Base-by-base conservation (phyloP, 306 rosid genomes). In the Glycine tomentella region DNA sequence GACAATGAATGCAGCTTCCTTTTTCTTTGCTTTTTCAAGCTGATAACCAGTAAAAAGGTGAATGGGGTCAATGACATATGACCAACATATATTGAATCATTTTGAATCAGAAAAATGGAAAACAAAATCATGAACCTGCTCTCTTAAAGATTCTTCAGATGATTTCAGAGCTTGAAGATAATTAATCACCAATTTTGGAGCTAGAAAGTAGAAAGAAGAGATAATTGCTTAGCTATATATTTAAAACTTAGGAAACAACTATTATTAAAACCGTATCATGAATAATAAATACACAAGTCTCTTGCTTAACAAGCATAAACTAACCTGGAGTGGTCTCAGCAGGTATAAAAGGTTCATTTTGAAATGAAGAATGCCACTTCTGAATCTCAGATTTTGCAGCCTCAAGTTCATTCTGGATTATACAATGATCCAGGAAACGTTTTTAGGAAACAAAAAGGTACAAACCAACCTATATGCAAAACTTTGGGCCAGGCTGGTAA, bases 21-120 rank as follows among this genome's bases (percentile, higher is more conserved):
- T 95, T 88, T 91, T 95, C 90, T 95, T 95, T 59, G 97, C 95
- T 74, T 95, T 95, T 81, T 91, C 99, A 77, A 95, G 90, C 99
- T 95, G 86, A 81, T 20, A 78, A 90, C 34, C 71, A 76, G 12
- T 49, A 13, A 8, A 66, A 69, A 59, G 63, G 71, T 16, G 71
- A 70, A 82, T 51, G 51, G 50, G 44, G 13, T 84, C 33, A 72
- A 71, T 72, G 72, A 80, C 56, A 83, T 68, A 49, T 13, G 56
- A 34, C 31, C 40, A 57, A 67, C 9, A 7, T 51, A 82, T 72
- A 8, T 74, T 20, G 83, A 69, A 42, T 51, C 42, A 63, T 72
- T 68, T 74, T 9, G 62, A 62, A 74, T 33, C 6, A 80, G 11
- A 83, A 53, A 55, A 66, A 10, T 15, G 58, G n/a, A 81, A 69